Conservation (phyloP, 176 grass and related monocot species). For the Typha latifolia region DNA sequence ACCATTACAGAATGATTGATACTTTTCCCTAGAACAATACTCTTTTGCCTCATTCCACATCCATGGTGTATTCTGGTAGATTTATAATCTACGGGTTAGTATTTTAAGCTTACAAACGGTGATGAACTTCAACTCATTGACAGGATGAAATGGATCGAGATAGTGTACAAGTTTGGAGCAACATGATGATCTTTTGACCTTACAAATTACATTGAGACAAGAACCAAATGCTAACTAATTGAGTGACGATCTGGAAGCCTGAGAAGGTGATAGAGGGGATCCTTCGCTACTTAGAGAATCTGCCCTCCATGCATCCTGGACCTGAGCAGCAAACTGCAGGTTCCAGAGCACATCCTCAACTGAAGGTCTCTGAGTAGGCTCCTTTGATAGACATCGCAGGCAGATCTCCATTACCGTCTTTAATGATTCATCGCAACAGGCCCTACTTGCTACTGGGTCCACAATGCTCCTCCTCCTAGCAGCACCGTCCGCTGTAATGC, state of each 20-base stretch:
- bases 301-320: slow-evolving; percentile 59
- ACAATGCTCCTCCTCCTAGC: slow-evolving; percentile 55
- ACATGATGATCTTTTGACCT: background rate
- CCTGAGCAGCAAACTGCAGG: slow-evolving; percentile 91
- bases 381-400: slow-evolving; percentile 73
- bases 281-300: slow-evolving; percentile 55
- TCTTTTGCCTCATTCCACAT: background rate
- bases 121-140: background rate
- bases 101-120: background rate
- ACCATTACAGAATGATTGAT: background rate
- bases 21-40: background rate
- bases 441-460: slow-evolving; percentile 51
- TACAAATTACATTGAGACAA: background rate
- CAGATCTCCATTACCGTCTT: slow-evolving; percentile 84
- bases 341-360: slow-evolving; percentile 96
- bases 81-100: background rate
- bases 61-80: background rate
- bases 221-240: too few relatives aligned
- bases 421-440: slow-evolving; percentile 63
- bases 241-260: slow-evolving; percentile 6
- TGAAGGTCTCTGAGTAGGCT: slow-evolving; percentile 61
- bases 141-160: background rate
- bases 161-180: background rate
- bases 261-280: slow-evolving; percentile 40
- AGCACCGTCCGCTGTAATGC: slow-evolving; percentile 41